Base-by-base conservation (phyloP, 1,284 basidiomycete genomes). In the Pseudozyma tsukubaensis region DNA sequence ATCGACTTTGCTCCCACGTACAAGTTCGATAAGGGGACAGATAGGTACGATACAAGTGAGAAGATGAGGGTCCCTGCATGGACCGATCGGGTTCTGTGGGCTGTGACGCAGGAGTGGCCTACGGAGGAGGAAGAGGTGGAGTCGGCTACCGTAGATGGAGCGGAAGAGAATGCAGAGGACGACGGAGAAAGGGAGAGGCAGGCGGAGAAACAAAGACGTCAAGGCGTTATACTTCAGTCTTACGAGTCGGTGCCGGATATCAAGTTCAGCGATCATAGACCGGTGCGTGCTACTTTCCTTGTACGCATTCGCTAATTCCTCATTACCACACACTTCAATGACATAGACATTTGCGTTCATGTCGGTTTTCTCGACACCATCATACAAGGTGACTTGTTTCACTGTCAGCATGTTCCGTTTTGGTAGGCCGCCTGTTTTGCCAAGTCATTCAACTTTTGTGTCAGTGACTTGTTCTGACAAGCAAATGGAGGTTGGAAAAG, bases 41-140 rank as follows among this genome's bases (percentile, higher is more conserved):
- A 97, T 76, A 87, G 88, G 50, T 99, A 98, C 84, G 97, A 99
- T 84, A 92, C 94, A 3, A 93, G 93, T 75, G 97, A 99, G 85
- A 99, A 99, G 86, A 89, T 91, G 88, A 89, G 97, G 9, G 92
- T 97, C 82, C 97, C 97, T 1, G 93, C 96, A 14, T 99, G 96
- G 95, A 98, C 81, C 9, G 83, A 83, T 59, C 65, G 83, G n/a
- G 89, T 99, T 7, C 83, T 99, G 58, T 97, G 69, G 69, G 44
- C 35, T 13, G 67, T 75, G 0, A 75, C 66, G 29, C 37, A 48
- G 21, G 72, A 77, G 47, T 78, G 64, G 63, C 58, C 21, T 16
- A 19, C 18, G 10, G 44, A 45, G 19, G 61, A 64, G 32, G 56
- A 32, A 2, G 47, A 21, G 29, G 50, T 9, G 0, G 40, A 29